These are phyloP conservation scores for Hanseniaspora guilliermondii DNA, from an alignment of 805 yeast genomes.

Conservation along the genomic window DNA sequence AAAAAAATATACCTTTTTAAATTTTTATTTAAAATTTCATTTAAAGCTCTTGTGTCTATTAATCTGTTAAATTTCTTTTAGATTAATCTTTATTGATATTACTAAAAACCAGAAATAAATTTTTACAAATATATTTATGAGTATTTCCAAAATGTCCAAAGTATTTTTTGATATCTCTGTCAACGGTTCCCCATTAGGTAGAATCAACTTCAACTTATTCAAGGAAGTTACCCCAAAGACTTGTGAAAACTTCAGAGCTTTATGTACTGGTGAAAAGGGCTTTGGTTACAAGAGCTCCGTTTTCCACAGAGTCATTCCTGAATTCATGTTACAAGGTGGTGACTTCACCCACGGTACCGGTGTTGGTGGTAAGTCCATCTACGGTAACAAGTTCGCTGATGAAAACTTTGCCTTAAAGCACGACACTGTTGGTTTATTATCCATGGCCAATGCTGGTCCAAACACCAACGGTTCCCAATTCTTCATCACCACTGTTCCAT, in stretches of 20 bases:
- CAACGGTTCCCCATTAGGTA: constrained; percentile 51
- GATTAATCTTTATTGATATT: no score
- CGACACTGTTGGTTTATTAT: constrained; percentile 67
- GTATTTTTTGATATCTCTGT: constrained; percentile 76
- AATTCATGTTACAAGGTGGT: constrained; percentile 98
- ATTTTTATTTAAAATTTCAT: no score
- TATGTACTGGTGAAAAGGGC: constrained; percentile 81
- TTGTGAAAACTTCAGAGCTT: constrained; percentile 67
- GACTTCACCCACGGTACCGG: constrained; percentile 90
- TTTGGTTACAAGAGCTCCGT: constrained; percentile 76
- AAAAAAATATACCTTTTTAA: no score
- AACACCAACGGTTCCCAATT: constrained; percentile 97
- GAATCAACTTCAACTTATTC: constrained; percentile 28
- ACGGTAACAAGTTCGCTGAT: constrained; percentile 65
- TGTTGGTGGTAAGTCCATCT: constrained; percentile 90
- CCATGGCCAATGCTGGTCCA: constrained; percentile 98
- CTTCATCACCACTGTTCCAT: constrained; percentile 68
- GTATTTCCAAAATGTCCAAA: constrained; percentile 39
- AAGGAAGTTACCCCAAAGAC: constrained; percentile 54
- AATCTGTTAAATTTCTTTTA: no score
- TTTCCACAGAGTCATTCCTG: constrained; percentile 95
- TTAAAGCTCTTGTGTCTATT: no score
- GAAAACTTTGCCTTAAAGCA: constrained; percentile 68
- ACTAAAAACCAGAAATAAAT: no score
- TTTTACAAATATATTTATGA: not conserved